These are phyloP conservation scores for Cytospora leucostoma DNA, from an alignment of 2,329 filamentous ascomycete genomes.

Conservation along the genomic window DNA sequence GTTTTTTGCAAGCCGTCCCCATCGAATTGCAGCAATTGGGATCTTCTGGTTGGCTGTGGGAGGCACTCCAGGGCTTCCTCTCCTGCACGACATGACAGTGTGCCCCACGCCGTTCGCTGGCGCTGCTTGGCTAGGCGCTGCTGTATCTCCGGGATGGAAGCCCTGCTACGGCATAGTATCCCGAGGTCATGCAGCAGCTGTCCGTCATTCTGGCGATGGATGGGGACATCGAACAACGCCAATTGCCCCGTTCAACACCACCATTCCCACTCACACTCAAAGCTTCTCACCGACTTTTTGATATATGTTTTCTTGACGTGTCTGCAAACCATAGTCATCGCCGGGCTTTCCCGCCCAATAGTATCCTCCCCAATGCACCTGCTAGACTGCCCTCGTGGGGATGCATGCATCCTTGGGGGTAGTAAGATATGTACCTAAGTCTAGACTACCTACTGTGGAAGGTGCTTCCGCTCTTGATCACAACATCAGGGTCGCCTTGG, in stretches of 20 bases:
- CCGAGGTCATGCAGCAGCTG: neutral
- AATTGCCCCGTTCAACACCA: constrained; percentile 7
- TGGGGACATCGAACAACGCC: neutral
- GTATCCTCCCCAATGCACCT: neutral
- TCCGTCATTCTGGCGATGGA: constrained; percentile 4
- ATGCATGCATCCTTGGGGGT: too few relatives aligned
- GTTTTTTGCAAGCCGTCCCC: neutral
- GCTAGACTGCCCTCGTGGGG: neutral
- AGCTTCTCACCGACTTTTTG: constrained; percentile 24
- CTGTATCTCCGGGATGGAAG: neutral
- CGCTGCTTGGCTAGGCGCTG: neutral
- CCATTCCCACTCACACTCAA: constrained; percentile 21
- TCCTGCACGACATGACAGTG: constrained; percentile 20
- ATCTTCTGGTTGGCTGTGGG: neutral
- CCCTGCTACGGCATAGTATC: neutral
- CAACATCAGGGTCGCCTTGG: neutral
- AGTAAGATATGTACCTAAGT: too few relatives aligned
- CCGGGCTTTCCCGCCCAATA: constrained; percentile 11
- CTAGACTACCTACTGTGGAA: neutral
- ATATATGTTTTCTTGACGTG: constrained; percentile 15
- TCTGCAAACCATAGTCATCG: constrained; percentile 10
- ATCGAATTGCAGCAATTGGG: neutral
- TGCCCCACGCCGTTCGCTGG: constrained; percentile 7
- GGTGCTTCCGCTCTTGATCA: neutral
- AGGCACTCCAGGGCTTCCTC: neutral